Conservation (phyloP, 164 flowering plant genomes). For the Pachysandra terminalis region DNA sequence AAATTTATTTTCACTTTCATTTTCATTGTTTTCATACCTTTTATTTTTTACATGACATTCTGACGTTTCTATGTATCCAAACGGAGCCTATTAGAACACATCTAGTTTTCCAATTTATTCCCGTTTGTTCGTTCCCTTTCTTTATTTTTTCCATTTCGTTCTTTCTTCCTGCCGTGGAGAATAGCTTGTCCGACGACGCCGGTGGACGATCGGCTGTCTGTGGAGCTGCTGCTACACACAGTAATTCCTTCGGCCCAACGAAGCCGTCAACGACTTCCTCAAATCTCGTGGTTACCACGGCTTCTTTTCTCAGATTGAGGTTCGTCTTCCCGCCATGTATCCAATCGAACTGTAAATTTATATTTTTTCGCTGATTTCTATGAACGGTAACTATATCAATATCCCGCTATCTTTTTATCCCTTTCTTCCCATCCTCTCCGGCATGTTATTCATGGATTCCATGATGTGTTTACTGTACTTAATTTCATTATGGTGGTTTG, state of each 20-base stretch:
- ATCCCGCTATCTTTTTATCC: background rate
- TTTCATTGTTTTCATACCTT: too few relatives aligned
- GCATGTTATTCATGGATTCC: background rate
- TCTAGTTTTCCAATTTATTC: background rate
- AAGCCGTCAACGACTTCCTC: constrained; percentile 42
- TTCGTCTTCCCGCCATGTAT: constrained; percentile 12
- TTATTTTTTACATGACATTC: too few relatives aligned
- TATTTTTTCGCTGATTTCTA: background rate
- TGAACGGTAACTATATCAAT: background rate
- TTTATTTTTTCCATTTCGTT: too few relatives aligned
- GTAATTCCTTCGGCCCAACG: constrained; percentile 26
- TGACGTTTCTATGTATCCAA: too few relatives aligned
- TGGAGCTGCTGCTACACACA: constrained; percentile 27
- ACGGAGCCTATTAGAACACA: too few relatives aligned
- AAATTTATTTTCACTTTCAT: too few relatives aligned
- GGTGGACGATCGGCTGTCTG: constrained; percentile 54
- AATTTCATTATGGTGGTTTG: background rate
- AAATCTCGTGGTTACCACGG: constrained; percentile 47
- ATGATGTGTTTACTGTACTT: too few relatives aligned
- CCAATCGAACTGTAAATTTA: background rate
- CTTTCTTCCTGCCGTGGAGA: constrained; percentile 37
- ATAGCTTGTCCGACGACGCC: constrained; percentile 61
- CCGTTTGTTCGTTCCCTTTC: too few relatives aligned
- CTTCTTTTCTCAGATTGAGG: constrained; percentile 67
- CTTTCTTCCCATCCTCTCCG: too few relatives aligned